Evolutionary conservation across 1,139 yeast genomes (phyloP).

Genomic region (Taphrina deformans): DNA sequence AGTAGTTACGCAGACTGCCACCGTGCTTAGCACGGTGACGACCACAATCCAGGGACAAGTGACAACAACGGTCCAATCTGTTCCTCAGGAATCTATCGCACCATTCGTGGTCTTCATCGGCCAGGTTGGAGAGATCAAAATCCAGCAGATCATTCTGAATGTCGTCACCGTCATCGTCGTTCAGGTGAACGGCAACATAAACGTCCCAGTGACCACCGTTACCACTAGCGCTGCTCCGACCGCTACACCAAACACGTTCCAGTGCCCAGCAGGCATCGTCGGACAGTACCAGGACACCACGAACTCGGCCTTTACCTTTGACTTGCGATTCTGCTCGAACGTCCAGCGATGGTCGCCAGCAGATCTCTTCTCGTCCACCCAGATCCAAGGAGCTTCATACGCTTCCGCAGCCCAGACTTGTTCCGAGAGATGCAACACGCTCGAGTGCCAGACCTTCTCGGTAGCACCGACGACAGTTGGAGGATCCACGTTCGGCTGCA

Average conservation of each 20-base stretch:
- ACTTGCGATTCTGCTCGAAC: slow-evolving; percentile 32
- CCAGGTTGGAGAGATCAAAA: slow-evolving; percentile 10
- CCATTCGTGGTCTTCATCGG: slow-evolving; percentile 25
- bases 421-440: slow-evolving; percentile 21
- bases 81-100: slow-evolving; percentile 13
- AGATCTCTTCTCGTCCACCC: slow-evolving; percentile 26
- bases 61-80: slow-evolving; percentile 12
- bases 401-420: slow-evolving; percentile 31
- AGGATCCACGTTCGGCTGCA: slow-evolving; percentile 27
- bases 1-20: slow-evolving; percentile 9
- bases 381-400: slow-evolving; percentile 15
- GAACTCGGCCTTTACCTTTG: slow-evolving; percentile 9
- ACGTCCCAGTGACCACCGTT: slow-evolving; percentile 1
- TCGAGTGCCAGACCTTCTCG: slow-evolving; percentile 25
- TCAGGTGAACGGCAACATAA: background rate
- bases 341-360: slow-evolving; percentile 31
- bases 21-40: slow-evolving; percentile 7
- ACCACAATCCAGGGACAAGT: slow-evolving; percentile 2
- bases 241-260: slow-evolving; percentile 26
- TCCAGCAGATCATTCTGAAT: slow-evolving; percentile 15
- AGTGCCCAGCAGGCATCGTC: slow-evolving; percentile 31
- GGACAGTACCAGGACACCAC: slow-evolving; percentile 32
- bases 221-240: slow-evolving; percentile 26
- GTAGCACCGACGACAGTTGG: slow-evolving; percentile 31
- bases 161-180: slow-evolving; percentile 22